Evolutionary conservation across 345 rosid genomes (phyloP), one percentile per base, ranked within the genome.

Genomic region (Populus deltoides): DNA sequence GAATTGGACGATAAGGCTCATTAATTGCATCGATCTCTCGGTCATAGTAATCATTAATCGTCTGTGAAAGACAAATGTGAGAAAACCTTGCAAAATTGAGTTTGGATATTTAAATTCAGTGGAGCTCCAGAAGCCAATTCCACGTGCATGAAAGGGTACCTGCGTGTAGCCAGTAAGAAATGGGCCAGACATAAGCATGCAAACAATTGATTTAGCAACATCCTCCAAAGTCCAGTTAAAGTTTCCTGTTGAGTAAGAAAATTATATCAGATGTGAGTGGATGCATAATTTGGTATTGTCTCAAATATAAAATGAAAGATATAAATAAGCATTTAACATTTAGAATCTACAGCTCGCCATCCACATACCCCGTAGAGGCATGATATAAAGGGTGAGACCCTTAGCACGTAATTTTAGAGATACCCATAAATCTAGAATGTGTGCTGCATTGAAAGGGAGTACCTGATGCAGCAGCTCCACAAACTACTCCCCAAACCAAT

Each of bases 391-490:
- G 51, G 51, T 47, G 51, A 47, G 18, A 61, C 25, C 13, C 66
- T n/a, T 61, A 61, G 29, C 51, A 61, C 29, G 2, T 61, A 25
- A 61, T 7, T 18, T 61, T 11, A 61, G 24, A 61, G 29, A 61
- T 61, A 25, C 66, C 8, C 15, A 8, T 15, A 24, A 61, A 61
- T 6, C 25, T 22, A 61, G 29, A 61, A 61, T 20, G 29, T 9
- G 12, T 61, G 66, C 24, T 15, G 5, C 75, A 22, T 9, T 72
- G 20, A 72, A 45, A 13, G 75, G 59, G 18, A 69, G 79, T 86
- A 95, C 99, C 99, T 49, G 99, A 95, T 71, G 99, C 99, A 81
- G 99, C 99, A 85, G 98, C 99, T 70, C 99, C 99, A 66, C 99
- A 95, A 62, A 93, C 94, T 51, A 95, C 87, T 82, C 99, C 99